Evolutionary conservation across 768 basidiomycete species (phyloP), one percentile per base, ranked within the genome.

Genomic region (Termitomyces sp.): DNA sequence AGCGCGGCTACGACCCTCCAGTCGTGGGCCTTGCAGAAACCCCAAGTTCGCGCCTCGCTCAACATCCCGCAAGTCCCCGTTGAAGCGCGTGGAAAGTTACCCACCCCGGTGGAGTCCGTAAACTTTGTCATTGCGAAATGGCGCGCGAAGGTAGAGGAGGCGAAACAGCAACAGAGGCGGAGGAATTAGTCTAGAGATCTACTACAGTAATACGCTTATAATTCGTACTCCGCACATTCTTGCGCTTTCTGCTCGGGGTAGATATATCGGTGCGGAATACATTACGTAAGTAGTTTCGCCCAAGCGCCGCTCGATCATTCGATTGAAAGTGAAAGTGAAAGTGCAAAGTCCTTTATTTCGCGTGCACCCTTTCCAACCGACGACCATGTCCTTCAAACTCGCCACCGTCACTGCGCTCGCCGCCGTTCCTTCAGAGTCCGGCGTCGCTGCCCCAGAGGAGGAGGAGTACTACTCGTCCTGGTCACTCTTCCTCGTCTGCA

Each of bases 401-500:
- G 69, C 68, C 44, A 70, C 79, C 46, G 48, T 77, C 25, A 65
- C 73, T 23, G 59, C 70, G 4, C 64, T 71, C 49, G 71, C 71
- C n/a, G 63, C 67, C 7, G 59, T 65, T 9, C 63, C 71, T 16
- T 61, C 68, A 31, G 46, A 66, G 11, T 66, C 81, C 0, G 65
- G 66, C 0, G 57, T 63, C 2, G 76, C 82, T 23, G 66, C 78
- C 34, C 71, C 79, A 11, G 88, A 92, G 68, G 90, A 91, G 48
- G 92, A 93, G 70, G 92, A 95, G 68, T 90, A 86, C 77, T 94
- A 93, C 71, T 92, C 90, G 14, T 93, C 92, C 32, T 92, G 92
- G 90, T 92, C 91, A n/a, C 83, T 95, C 21, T 92, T 94, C 71
- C 87, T 95, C 53, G 92, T 94, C 64, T 92, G 92, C 77, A 72